Evolutionary conservation across 2,329 filamentous ascomycete species (phyloP), one percentile per base, ranked within the genome.

Genomic region (Paradendryphiella salina): DNA sequence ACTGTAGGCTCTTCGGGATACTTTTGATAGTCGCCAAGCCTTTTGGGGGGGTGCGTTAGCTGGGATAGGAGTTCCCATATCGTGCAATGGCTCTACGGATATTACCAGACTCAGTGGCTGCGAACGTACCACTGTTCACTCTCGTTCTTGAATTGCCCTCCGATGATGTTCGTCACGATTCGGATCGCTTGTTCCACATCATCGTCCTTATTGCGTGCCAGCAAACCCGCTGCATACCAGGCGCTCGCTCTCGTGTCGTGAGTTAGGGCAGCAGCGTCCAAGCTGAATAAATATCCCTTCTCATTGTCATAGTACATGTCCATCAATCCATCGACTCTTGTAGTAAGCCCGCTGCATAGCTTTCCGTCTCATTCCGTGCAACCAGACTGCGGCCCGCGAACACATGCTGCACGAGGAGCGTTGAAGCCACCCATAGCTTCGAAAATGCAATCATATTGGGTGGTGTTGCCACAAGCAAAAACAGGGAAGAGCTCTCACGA

Each of bases 211-310:
- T 85, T 82, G 2, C 83, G 75, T 11, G 81, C 80, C 17, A 85
- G 66, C 3, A 86, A 73, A 0, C 83, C 83, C 4, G 81, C 73
- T 0, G 81, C 81, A 64, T 85, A 85, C 82, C 83, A 85, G 0
- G 76, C 76, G 0, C 81, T 82, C 35, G 76, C 79, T 45, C 82
- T 76, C 0, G 82, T 85, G 36, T 84, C 81, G 52, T 85, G 82
- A 2, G 77, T 73, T 5, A 83, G 70, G 0, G 81, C 79, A 7
- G 74, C 64, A 2, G 73, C 70, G 49, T 75, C 70, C 32, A 80
- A 75, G 36, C 79, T 75, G 63, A 82, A 82, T 13, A 85, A 66
- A 50, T 85, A 85, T 0, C 79, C 79, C 5, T 76, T 76, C 1
- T 69, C 66, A 2, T 71, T 46, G 53, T 85, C 83, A 58, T 84